Conservation (phyloP, 345 rosid species). For the Lenwebbia sp. region DNA sequence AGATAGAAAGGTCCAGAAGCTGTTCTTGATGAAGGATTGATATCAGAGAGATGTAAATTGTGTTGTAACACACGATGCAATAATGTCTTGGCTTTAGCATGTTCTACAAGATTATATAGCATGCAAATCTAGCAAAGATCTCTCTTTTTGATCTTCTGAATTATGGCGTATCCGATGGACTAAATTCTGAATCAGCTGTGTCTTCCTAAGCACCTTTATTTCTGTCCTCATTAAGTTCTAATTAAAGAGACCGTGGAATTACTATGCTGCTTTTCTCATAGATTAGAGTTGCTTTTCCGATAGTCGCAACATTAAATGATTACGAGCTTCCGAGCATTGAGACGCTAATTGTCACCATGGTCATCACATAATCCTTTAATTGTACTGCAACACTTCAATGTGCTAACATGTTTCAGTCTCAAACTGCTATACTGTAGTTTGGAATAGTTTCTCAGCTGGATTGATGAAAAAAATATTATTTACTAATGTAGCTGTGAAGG, state of each 20-base stretch:
- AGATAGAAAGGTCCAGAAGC: neutral
- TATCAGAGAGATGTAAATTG: neutral
- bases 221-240: neutral
- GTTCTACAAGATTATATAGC: neutral
- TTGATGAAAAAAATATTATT: neutral
- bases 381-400: neutral
- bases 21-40: neutral
- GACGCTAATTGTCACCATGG: neutral
- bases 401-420: neutral
- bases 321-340: neutral
- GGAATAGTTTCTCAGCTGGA: neutral
- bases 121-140: neutral
- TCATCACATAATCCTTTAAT: neutral
- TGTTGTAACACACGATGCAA: neutral
- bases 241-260: neutral
- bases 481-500: neutral
- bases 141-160: neutral
- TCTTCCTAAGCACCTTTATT: neutral
- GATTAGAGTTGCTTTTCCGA: neutral
- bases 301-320: neutral
- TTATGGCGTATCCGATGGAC: neutral
- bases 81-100: neutral
- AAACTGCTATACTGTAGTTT: neutral
- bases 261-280: neutral
- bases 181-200: neutral